Evolutionary conservation across 306 rosid species (phyloP).

Genomic region (Ochetophila trinervis): DNA sequence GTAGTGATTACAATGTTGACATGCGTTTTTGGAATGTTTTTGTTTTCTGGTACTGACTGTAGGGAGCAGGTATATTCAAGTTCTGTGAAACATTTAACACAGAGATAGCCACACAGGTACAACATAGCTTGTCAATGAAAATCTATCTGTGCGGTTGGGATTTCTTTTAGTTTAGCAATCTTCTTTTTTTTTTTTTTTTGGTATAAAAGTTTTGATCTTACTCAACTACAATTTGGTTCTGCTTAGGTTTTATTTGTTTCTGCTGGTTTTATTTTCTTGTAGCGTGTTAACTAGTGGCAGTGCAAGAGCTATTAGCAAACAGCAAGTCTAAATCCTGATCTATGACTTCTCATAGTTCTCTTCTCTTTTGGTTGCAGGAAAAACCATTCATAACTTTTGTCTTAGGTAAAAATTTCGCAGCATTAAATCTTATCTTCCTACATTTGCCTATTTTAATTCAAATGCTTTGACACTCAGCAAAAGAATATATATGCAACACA

Average conservation of each 20-base stretch:
- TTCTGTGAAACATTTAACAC: conserved; percentile 40
- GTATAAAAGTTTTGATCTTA: no score
- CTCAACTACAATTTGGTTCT: background rate
- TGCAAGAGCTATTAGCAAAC: no score
- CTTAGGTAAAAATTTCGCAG: conserved; percentile 54
- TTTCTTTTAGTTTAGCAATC: background rate
- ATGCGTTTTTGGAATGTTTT: background rate
- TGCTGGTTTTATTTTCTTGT: no score
- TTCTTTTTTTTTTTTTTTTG: background rate
- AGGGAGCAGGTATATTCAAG: conserved; percentile 37
- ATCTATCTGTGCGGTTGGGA: background rate
- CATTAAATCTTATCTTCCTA: background rate
- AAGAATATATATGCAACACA: no score
- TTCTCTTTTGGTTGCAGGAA: conserved; percentile 50
- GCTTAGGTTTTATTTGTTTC: background rate
- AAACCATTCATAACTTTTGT: conserved; percentile 71
- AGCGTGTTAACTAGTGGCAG: no score
- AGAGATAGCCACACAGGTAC: conserved; percentile 37
- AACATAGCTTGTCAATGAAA: background rate
- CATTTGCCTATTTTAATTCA: background rate
- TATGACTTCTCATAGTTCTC: conserved; percentile 11
- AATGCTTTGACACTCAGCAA: background rate
- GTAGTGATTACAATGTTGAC: conserved; percentile 21
- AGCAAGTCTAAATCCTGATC: no score
- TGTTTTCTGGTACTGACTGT: conserved; percentile 18